Base-by-base conservation (phyloP, 2,329 filamentous ascomycete genomes). In the Arthrobotrys sphaeroides region DNA sequence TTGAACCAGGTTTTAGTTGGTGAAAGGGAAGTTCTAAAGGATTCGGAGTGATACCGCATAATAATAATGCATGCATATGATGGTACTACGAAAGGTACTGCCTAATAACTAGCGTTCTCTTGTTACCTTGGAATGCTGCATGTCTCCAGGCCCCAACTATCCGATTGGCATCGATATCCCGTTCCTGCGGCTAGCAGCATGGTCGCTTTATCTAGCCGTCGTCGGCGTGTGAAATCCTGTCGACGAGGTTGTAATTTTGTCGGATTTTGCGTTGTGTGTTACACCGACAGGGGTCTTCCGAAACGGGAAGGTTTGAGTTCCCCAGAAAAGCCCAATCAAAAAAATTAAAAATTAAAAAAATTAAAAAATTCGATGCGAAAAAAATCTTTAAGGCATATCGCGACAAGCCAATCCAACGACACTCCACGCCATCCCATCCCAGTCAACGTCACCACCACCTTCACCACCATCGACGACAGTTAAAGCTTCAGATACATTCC, bases 261-360 rank as follows among this genome's bases (percentile, higher is more conserved):
- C 31, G n/a, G 42, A 5, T 45, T 55, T 74, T 74, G 69, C 28
- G 69, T 67, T 75, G 55, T 18, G 42, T 45, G 64, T 60, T 65
- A 47, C 59, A 64, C 9, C 10, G 22, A 24, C 57, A 65, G 26
- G 12, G 18, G 22, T 31, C 10, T 26, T 69, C 64, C 49, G 1
- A 59, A 65, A 69, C 5, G 18, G 53, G 70, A 36, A 74, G 26
- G 70, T 74, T 74, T 74, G 43, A 10, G 22, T 9, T 26, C 42
- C 16, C 36, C 43, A 22, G 57, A 18, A 45, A 59, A 53, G 24
- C 3, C 7, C n/a, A n/a, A n/a, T 22, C 5, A 45, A 61, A 59
- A 53, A 65, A 73, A n/a, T n/a, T n/a, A n/a, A 59, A 42, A 59
- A 47, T 60, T 57, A 57, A 68, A 53, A 53, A 36, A 38, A 42